Evolutionary conservation across 768 basidiomycete genomes (phyloP).

Genomic region (Hypholoma sublateritium): DNA sequence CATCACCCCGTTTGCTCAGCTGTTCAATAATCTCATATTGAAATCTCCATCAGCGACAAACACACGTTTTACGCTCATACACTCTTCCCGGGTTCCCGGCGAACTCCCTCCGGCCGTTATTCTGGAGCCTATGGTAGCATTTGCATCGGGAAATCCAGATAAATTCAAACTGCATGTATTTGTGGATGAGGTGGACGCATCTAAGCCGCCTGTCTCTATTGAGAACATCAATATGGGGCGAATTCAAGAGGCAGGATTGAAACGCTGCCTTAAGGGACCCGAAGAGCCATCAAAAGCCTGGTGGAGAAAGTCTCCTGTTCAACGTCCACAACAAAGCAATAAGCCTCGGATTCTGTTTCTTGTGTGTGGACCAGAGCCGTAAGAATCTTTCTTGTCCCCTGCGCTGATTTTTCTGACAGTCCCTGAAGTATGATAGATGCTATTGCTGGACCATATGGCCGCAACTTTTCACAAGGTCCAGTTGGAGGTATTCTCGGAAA

Average conservation of each 20-base stretch:
- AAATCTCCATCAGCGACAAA: conserved; percentile 25
- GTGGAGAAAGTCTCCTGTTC: conserved; percentile 34
- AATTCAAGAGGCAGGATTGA: conserved; percentile 52
- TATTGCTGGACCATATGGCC: conserved; percentile 75
- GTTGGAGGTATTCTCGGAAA: conserved; percentile 67
- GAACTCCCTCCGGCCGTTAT: conserved; percentile 72
- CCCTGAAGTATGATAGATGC: conserved; percentile 66
- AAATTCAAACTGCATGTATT: conserved; percentile 59
- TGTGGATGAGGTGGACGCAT: conserved; percentile 50
- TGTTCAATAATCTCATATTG: conserved; percentile 57
- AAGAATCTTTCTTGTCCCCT: conserved; percentile 24
- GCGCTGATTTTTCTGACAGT: conserved; percentile 5
- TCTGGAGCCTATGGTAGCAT: conserved; percentile 48
- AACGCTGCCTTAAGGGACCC: conserved; percentile 35
- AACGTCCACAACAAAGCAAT: conserved; percentile 15
- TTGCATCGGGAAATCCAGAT: conserved; percentile 52
- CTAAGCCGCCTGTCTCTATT: conserved; percentile 16
- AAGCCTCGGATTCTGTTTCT: conserved; percentile 58
- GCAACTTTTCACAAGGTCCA: conserved; percentile 72
- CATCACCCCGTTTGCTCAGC: conserved; percentile 82
- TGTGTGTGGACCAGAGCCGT: conserved; percentile 87
- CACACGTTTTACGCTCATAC: conserved; percentile 71
- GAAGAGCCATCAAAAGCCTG: conserved; percentile 22
- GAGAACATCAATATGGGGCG: conserved; percentile 44
- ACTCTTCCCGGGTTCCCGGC: conserved; percentile 58